Base-by-base conservation (phyloP, 768 basidiomycete species). In the Mycena belliarum region DNA sequence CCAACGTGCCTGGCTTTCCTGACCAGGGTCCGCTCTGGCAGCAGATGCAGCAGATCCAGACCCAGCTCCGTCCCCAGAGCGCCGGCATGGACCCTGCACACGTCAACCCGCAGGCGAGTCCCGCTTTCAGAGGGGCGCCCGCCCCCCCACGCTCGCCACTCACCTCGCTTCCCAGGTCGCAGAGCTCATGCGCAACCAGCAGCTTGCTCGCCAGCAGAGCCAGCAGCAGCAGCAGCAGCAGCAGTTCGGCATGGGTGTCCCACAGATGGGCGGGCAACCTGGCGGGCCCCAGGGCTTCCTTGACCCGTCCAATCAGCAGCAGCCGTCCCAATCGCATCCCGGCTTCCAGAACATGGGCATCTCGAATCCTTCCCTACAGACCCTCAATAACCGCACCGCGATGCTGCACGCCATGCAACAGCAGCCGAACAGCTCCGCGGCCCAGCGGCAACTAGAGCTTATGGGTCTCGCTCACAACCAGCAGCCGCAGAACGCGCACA, bases 11-110 rank as follows among this genome's bases (percentile, higher is more conserved):
- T 66, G 72, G 72, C 63, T 80, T 80, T 71, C 60, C 78, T 68
- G 85, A 87, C 68, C 79, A 81, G 26, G 62, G 62, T 59, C 81
- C 79, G 59, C 74, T 82, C 65, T 87, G 85, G 86, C 80, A 81
- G 70, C 79, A 83, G 70, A 79, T 81, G 68, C 78, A 80, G 68
- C 76, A 76, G 49, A 64, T 73, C 57, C 76, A 77, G 63, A 73
- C 72, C 41, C 73, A 75, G 60, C 79, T 79, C 63, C 76, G 80
- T 32, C 67, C 71, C 6, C 76, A 76, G 49, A 76, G 74, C 43
- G 70, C 72, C 44, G 80, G 79, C 65, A 70, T 81, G 60, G 67
- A 70, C 29, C 54, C 71, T 32, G 55, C 69, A 42, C 79, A 77
- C 64, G 69, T 75, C 57, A 78, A 67, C 51, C 68, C 76, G 32